phyloP scores from a whole-genome alignment of 306 rosid genomes.

The Cyamopsis tetragonoloba region DNA sequence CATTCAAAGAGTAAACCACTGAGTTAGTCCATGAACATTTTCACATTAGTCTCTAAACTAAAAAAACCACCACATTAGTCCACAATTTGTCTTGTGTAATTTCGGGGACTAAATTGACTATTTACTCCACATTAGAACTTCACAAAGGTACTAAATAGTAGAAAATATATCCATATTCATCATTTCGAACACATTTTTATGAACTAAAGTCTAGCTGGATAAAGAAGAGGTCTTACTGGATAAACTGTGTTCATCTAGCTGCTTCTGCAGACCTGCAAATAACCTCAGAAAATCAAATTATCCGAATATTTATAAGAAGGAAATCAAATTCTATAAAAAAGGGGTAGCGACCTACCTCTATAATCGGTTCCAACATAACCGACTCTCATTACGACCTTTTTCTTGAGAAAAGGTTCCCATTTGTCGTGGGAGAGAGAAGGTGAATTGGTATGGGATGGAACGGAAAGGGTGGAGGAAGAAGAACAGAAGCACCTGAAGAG shows the following conservation, averaged over 20 bases:
- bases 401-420: constrained; percentile 44
- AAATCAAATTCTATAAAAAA: background rate
- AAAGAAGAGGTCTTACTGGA: constrained; percentile 48
- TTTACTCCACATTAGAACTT: background rate
- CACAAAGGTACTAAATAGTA: background rate
- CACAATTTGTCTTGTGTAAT: no score
- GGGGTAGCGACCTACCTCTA: constrained; percentile 22
- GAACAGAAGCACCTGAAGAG: constrained; percentile 29
- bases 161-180: background rate
- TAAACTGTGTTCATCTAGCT: constrained; percentile 56
- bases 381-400: constrained; percentile 43
- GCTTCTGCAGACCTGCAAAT: constrained; percentile 67
- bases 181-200: background rate
- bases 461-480: constrained; percentile 1
- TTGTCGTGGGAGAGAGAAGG: constrained; percentile 17
- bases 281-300: background rate
- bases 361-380: constrained; percentile 44
- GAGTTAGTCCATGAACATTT: no score
- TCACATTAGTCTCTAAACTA: no score
- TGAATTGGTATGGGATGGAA: constrained; percentile 19
- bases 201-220: background rate
- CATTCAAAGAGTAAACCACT: no score
- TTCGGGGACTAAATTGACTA: no score
- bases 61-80: no score
- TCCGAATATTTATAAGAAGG: background rate